phyloP scores from a whole-genome alignment of 2,329 filamentous ascomycete species.

The Cordyceps cateniannulata region DNA sequence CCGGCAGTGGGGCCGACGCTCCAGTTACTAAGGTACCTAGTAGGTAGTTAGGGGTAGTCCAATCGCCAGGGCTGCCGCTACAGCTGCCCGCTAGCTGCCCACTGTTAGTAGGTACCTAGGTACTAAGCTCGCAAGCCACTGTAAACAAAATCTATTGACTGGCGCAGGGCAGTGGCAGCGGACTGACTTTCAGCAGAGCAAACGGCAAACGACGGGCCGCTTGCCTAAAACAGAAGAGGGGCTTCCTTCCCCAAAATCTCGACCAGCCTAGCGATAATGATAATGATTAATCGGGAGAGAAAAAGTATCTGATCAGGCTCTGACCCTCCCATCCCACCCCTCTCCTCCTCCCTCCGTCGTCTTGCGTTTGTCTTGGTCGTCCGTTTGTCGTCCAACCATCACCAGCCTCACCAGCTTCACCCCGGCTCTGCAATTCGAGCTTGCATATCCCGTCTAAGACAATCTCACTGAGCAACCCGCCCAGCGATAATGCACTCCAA shows the following conservation, averaged over 20 bases:
- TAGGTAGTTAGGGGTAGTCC: no score
- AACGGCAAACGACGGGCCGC: background rate
- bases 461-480: background rate
- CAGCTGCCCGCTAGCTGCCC: background rate
- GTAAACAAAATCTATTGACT: background rate
- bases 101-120: no score
- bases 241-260: background rate
- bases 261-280: background rate
- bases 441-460: background rate
- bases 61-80: background rate
- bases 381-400: background rate
- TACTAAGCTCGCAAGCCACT: no score
- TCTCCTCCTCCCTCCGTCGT: background rate
- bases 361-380: background rate
- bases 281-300: background rate
- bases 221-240: slow-evolving; percentile 3
- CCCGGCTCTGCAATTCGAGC: background rate
- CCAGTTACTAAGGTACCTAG: background rate
- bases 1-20: background rate
- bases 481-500: slow-evolving; percentile 32
- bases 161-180: background rate
- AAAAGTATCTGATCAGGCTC: slow-evolving; percentile 7
- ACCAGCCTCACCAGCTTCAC: background rate
- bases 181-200: no score
- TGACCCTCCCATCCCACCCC: background rate